Base-by-base conservation (phyloP, 805 yeast genomes). In the Jamesozyma hellenica region DNA sequence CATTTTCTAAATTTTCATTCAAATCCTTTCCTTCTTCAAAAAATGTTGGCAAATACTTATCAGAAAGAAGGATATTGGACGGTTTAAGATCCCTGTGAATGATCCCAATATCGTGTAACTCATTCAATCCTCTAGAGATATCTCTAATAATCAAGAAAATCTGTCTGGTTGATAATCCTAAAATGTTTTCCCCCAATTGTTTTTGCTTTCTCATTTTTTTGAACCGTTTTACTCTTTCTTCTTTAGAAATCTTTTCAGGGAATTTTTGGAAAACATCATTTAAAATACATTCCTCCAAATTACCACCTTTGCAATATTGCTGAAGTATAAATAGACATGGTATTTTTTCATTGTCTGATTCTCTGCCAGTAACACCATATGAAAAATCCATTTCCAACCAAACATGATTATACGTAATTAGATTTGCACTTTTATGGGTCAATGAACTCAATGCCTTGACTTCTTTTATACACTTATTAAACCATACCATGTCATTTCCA, bases 51-150 rank as follows among this genome's bases (percentile, higher is more conserved):
- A n/a, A 27, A 34, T 55, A 62, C 19, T 49, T 44, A 4, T 51
- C 47, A 2, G 65, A 41, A 36, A 87, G 61, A 21, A 87, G 64
- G 61, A 95, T 85, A 51, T 87, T 87, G 1, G 94, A 82, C 0
- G 96, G 96, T 51, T 87, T 87, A 45, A 87, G 65, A 57, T 87
- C 96, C 25, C 96, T 68, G 53, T 87, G 96, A n/a, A 87, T 72
- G 25, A 86, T 77, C 23, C 86, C 85, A 42, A 76, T 72, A 8
- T 66, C 63, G 55, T 87, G 96, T 40, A 87, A 64, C 53, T 82
- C 82, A 32, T 69, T 61, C 11, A 87, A 77, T 0, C 95, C 96
- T 27, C 67, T 65, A 0, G 76, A 71, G 1, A 85, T 72, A 55
- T 85, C 94, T 34, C 57, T 65, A 50, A 84, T 74, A 39, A 83